Evolutionary conservation across 148 eudicot genomes (phyloP).

Genomic region (Cornus controversa): DNA sequence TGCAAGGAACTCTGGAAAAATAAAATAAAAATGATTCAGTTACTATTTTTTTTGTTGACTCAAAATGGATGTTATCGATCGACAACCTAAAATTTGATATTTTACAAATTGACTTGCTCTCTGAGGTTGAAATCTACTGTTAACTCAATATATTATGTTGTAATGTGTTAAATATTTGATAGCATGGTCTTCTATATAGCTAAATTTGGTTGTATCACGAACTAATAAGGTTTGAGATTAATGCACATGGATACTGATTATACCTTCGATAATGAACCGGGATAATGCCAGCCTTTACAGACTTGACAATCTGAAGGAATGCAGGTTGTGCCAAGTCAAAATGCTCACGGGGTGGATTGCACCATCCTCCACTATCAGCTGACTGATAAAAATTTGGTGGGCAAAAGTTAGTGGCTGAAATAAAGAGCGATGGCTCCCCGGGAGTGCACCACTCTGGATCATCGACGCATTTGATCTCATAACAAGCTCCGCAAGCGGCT

Average conservation of each 20-base stretch:
- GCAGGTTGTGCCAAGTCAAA: slow-evolving; percentile 45
- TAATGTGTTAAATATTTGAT: not conserved
- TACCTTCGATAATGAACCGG: slow-evolving; percentile 46
- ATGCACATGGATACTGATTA: too few species aligned
- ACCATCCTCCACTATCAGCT: slow-evolving; percentile 38
- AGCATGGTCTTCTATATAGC: not conserved
- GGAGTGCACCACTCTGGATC: slow-evolving; percentile 33
- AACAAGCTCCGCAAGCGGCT: slow-evolving; percentile 43
- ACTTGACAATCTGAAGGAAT: slow-evolving; percentile 40
- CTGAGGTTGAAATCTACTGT: slow-evolving; percentile 34
- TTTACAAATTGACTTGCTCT: too few species aligned
- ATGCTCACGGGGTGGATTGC: slow-evolving; percentile 50
- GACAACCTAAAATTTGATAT: too few species aligned
- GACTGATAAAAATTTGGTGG: slow-evolving; percentile 25
- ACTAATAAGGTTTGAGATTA: too few species aligned
- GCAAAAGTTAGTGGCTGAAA: slow-evolving; percentile 53
- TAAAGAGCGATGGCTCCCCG: slow-evolving; percentile 17
- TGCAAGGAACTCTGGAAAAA: slow-evolving; percentile 41
- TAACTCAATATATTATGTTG: too few species aligned
- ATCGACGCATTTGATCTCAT: slow-evolving; percentile 33
- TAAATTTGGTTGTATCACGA: not conserved
- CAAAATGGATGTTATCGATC: too few species aligned
- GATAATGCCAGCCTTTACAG: slow-evolving; percentile 44
- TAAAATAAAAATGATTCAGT: too few species aligned
- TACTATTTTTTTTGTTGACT: too few species aligned